Base-by-base conservation (phyloP, 2,329 filamentous ascomycete species). In the Aspergillus fumigatus region DNA sequence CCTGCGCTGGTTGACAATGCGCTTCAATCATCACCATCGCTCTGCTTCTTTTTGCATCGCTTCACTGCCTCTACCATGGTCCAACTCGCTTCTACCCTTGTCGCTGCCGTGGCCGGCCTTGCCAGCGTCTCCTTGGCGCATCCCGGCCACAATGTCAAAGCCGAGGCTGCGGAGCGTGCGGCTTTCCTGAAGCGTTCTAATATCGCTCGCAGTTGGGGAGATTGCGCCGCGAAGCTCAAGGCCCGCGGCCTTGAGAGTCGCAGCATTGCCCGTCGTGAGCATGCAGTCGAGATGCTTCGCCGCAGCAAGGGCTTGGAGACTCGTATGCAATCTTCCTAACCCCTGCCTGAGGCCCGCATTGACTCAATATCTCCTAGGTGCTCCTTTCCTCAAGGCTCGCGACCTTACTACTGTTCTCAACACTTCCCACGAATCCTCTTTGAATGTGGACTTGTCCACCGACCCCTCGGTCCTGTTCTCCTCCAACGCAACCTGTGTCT, bases 91-190 rank as follows among this genome's bases (percentile, higher is more conserved):
- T 63, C 67, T 51, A 55, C 62, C 40, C 38, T 70, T 19, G 51
- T 65, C 7, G 51, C 65, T 26, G 64, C 65, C 48, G 56, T 70
- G 35, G 52, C 64, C 32, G 62, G 65, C 49, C 61, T 73, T 19
- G 58, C 65, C 27, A 61, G 59, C 56, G 23, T 70, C 48, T 67
- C 60, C 19, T 65, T 63, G 21, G 78, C 78, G 21, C 79, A 84
- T 57, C 80, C 80, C 1, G 80, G 80, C 58, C 79, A 82, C 58
- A 75, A 82, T 52, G 58, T 79, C 41, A 69, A 70, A 47, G 70
- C 79, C 9, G 82, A 83, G 67, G 75, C 79, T 32, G 73, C 74
- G 10, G 78, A 82, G 68, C 80, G 80, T 38, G 78, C 77, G 27
- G 69, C 75, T 0, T 82, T 79, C 61, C 67, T 80, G 52, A 66